Percentiles rank a stretch among this genome's conserved stretches.
phyloP scores from a whole-genome alignment of 2,329 filamentous ascomycete genomes.

The Ophiocordyceps camponoti-saundersi region DNA sequence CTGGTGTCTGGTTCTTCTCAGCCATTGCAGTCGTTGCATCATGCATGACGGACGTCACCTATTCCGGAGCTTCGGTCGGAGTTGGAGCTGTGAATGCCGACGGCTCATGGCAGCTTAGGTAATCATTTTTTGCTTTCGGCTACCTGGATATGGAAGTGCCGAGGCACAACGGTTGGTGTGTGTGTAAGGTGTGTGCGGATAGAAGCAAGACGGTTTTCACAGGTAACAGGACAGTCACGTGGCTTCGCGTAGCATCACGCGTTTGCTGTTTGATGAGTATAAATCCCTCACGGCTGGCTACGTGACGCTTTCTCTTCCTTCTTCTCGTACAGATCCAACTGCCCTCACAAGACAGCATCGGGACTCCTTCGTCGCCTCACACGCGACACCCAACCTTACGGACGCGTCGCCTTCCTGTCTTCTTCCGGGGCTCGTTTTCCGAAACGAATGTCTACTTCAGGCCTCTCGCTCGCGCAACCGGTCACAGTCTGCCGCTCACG shows the following conservation, averaged over 20 bases:
- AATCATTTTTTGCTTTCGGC: no score
- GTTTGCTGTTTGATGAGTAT: neutral
- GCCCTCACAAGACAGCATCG: conserved; percentile 1
- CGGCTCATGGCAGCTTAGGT: no score
- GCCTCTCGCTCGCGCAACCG: conserved; percentile 20
- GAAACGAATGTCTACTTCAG: conserved; percentile 42
- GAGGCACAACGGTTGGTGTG: no score
- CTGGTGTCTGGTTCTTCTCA: neutral
- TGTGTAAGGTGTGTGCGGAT: no score
- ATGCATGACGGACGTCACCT: no score
- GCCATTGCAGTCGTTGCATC: no score
- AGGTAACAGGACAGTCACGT: neutral
- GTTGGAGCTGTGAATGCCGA: no score
- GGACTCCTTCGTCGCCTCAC: conserved; percentile 41
- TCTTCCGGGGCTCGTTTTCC: conserved; percentile 61
- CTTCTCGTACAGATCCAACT: neutral
- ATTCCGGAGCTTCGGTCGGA: no score
- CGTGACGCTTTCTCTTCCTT: no score
- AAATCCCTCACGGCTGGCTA: neutral
- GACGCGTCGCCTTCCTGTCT: conserved; percentile 43
- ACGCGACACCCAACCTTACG: conserved; percentile 18
- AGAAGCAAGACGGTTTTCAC: no score
- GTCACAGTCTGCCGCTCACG: conserved; percentile 37
- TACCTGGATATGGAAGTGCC: no score
- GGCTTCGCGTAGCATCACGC: neutral